Evolutionary conservation across 805 yeast species (phyloP).

Genomic region (Saccharomycopsis vini): DNA sequence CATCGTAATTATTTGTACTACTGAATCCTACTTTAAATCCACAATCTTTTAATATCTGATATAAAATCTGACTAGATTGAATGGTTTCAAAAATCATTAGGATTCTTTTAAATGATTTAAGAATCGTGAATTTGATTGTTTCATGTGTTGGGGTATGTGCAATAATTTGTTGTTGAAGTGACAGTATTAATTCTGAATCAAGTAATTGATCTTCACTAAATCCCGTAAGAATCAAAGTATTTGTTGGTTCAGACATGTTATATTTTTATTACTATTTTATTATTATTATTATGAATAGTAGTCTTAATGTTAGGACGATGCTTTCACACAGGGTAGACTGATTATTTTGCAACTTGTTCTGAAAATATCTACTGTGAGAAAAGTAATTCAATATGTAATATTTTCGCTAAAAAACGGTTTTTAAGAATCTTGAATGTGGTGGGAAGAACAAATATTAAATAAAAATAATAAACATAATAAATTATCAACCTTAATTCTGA

Average conservation of each 20-base stretch:
- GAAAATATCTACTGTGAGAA: too few relatives aligned
- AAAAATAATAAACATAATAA: too few relatives aligned
- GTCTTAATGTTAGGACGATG: constrained; percentile 25
- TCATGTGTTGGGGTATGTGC: constrained; percentile 15
- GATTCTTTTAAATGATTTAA: constrained; percentile 23
- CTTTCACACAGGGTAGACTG: constrained; percentile 17
- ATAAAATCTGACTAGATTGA: constrained; percentile 5
- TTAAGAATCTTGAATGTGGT: too few relatives aligned
- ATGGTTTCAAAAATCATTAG: constrained; percentile 22
- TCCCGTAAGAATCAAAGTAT: constrained; percentile 24
- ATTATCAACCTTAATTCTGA: too few relatives aligned
- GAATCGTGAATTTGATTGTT: constrained; percentile 24
- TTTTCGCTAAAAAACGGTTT: too few relatives aligned
- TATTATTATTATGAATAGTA: too few relatives aligned
- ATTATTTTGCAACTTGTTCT: too few relatives aligned
- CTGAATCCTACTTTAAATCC: constrained; percentile 17
- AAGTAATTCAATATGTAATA: too few relatives aligned
- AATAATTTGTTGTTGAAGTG: constrained; percentile 24
- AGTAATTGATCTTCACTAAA: constrained; percentile 19
- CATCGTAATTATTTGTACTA: constrained; percentile 17
- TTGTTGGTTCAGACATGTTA: constrained; percentile 20
- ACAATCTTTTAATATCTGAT: constrained; percentile 11
- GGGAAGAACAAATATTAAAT: too few relatives aligned
- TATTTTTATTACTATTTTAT: background rate
- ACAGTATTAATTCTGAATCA: constrained; percentile 18